Base-by-base conservation (phyloP, 345 rosid species). In the Diplotaxis tenuifolia region DNA sequence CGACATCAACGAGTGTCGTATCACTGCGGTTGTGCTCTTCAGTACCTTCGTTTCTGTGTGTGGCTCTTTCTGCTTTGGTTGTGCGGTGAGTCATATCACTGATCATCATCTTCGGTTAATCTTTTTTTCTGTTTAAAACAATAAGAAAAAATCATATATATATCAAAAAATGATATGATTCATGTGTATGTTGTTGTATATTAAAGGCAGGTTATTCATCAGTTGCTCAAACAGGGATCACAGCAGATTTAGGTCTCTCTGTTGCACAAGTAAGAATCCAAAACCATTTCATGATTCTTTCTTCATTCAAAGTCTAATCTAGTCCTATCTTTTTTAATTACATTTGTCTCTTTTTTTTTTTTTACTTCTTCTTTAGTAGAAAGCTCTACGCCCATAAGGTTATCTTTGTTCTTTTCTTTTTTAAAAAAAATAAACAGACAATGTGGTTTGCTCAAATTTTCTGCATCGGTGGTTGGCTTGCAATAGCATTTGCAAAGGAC, bases 141-240 rank as follows among this genome's bases (percentile, higher is more conserved):
- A 67, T 11, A 54, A 7, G 18, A 20, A 12, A 2, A 53, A 22
- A 22, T 62, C 9, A 8, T 15, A 31, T 49, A 9, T 28, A 29
- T 47, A 16, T 19, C 38, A n/a, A 21, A 40, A 40, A 6, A 42
- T 42, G 14, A 0, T 42, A 6, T 55, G 47, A 29, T 50, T 20
- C 16, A 25, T 73, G 55, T 64, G 23, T 57, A 22, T 45, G 19
- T 16, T 55, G 1, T 20, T 75, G 20, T 11, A 10, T n/a, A 22
- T 65, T 21, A 58, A 76, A 85, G 86, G 27, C 79, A 9, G 88
- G 86, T 40, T 83, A 77, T 40, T 83, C 88, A 72, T 85, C 86
- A 0, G 81, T 82, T 10, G 84, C 83, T 42, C 81, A 83, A 52
- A 1, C 73, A 40, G 81, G 80, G 32, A 85, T 85, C 56, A 22